phyloP scores from a whole-genome alignment of 148 eudicot genomes.

The Salicornia ramosissima region DNA sequence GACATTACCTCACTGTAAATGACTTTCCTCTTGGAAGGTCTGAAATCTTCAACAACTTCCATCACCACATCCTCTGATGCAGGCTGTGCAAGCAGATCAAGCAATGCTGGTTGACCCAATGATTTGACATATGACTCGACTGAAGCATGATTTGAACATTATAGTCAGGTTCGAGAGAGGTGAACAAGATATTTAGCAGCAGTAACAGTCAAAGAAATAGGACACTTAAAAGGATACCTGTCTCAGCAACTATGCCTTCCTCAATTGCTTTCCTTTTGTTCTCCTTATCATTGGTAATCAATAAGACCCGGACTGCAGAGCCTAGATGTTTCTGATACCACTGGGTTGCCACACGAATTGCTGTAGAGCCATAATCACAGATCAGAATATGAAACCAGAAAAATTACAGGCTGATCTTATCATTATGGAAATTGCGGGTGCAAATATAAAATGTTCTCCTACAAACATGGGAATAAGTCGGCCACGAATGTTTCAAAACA shows the following conservation, averaged over 20 bases:
- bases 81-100: constrained; percentile 61
- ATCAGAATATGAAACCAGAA: constrained; percentile 14
- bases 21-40: constrained; percentile 62
- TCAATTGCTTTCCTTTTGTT: constrained; percentile 81
- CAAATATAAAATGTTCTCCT: background rate
- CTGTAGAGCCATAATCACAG: constrained; percentile 39
- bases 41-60: constrained; percentile 54
- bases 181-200: background rate
- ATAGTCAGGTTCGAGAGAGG: background rate
- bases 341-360: constrained; percentile 88
- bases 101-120: constrained; percentile 54
- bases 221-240: constrained; percentile 39
- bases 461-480: background rate
- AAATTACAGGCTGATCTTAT: background rate
- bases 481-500: background rate
- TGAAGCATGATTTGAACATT: constrained; percentile 32
- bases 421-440: background rate
- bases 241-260: constrained; percentile 87
- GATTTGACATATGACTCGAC: constrained; percentile 70
- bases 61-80: constrained; percentile 44
- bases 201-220: constrained; percentile 6
- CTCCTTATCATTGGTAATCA: constrained; percentile 86
- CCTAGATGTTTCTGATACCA: constrained; percentile 97
- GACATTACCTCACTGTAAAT: constrained; percentile 55
- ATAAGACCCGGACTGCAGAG: constrained; percentile 46